phyloP scores from a whole-genome alignment of 352 stramenopile species.

The Globisporangium spinosum region DNA sequence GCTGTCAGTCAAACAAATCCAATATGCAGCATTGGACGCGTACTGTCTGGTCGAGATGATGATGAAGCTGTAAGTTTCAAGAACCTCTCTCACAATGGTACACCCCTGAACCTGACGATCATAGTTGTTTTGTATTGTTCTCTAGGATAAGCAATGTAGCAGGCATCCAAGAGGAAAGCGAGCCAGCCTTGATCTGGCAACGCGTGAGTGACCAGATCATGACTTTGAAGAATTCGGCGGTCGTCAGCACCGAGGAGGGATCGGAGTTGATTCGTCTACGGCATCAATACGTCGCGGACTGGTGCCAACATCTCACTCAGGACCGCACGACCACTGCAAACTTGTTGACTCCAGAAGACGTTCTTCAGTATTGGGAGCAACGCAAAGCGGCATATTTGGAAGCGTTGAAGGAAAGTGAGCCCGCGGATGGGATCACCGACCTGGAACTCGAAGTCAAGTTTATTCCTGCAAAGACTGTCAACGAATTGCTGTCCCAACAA shows the following conservation, averaged over 20 bases:
- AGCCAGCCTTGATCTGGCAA: slow-evolving; percentile 20
- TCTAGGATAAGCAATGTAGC: background rate
- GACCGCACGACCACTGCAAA: slow-evolving; percentile 9
- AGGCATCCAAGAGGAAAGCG: background rate
- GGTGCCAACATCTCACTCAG: slow-evolving; percentile 16
- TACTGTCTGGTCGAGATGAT: slow-evolving; percentile 55
- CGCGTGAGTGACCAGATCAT: slow-evolving; percentile 22
- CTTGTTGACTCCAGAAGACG: slow-evolving; percentile 27
- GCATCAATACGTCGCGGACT: slow-evolving; percentile 32
- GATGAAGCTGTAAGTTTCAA: slow-evolving; percentile 37
- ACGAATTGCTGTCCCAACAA: slow-evolving; percentile 27
- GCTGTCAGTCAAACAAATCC: slow-evolving; percentile 39
- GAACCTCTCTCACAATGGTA: background rate
- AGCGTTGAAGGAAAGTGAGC: background rate
- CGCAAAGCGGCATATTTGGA: slow-evolving; percentile 21
- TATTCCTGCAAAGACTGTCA: slow-evolving; percentile 32
- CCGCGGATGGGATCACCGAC: background rate
- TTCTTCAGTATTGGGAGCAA: slow-evolving; percentile 34
- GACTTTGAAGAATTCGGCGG: slow-evolving; percentile 23
- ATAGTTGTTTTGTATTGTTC: too few relatives aligned
- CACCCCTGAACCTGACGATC: background rate
- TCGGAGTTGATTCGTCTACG: slow-evolving; percentile 25
- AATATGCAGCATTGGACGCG: slow-evolving; percentile 65
- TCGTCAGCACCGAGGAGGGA: slow-evolving; percentile 22
- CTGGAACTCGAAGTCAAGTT: slow-evolving; percentile 31